A percentile compares a stretch with the other conserved stretches of the same genome.
Conservation (phyloP, 768 basidiomycete genomes). For the Kwoniella sp. region DNA sequence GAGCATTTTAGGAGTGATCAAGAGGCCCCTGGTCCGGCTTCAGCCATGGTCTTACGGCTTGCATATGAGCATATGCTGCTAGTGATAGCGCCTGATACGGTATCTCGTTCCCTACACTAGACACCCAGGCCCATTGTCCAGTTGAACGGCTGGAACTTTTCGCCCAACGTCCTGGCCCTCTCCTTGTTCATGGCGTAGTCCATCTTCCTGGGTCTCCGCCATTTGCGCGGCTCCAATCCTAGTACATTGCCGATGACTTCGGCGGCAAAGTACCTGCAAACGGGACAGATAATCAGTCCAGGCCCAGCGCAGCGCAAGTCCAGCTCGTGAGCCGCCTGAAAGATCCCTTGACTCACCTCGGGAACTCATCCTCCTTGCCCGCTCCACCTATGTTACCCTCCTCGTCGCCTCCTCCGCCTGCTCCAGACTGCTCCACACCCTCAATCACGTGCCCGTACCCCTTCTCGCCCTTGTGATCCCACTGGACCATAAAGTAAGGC, state of each 20-base stretch:
- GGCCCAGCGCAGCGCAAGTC: no score
- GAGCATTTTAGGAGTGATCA: no score
- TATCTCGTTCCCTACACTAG: no score
- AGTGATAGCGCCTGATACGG: no score
- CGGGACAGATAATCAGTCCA: background rate
- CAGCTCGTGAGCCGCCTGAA: no score
- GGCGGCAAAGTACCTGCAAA: slow-evolving; percentile 76
- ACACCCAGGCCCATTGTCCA: slow-evolving; percentile 50
- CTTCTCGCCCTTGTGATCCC: slow-evolving; percentile 95
- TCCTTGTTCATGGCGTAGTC: slow-evolving; percentile 68
- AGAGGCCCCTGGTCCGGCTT: no score
- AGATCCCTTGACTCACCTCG: slow-evolving; percentile 57
- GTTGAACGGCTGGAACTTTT: slow-evolving; percentile 60
- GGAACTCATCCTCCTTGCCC: slow-evolving; percentile 87
- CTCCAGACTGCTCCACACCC: slow-evolving; percentile 57
- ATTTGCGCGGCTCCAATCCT: slow-evolving; percentile 76
- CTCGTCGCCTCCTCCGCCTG: slow-evolving; percentile 40
- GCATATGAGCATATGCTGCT: no score
- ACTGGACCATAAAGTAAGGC: slow-evolving; percentile 98
- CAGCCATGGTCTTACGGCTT: no score
- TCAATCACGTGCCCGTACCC: slow-evolving; percentile 99
- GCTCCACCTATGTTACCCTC: slow-evolving; percentile 61
- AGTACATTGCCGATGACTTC: slow-evolving; percentile 92
- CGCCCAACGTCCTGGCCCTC: slow-evolving; percentile 65
- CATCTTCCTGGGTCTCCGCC: slow-evolving; percentile 72